Percentiles rank a stretch among this genome's conserved stretches.
phyloP scores from a whole-genome alignment of 176 grass and related monocot species.

The Aegilops tauschii region DNA sequence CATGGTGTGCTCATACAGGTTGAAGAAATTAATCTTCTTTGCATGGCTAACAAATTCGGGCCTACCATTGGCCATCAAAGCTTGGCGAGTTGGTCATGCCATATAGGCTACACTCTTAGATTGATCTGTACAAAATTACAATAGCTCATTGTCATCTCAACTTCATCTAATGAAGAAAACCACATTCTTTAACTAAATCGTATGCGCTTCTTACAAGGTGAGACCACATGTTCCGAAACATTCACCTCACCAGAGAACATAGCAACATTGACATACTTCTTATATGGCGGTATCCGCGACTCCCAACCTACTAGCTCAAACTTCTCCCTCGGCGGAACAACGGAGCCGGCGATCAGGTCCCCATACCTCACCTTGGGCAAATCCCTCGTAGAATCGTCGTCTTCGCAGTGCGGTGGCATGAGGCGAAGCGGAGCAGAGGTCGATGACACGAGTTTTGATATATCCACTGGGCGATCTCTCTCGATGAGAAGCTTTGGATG shows the following conservation, averaged over 20 bases:
- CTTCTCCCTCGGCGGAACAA: slow-evolving; percentile 3
- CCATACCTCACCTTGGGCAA: slow-evolving; percentile 29
- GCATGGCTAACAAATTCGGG: neutral
- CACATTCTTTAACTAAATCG: neutral
- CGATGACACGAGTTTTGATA: neutral
- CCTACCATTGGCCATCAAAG: neutral
- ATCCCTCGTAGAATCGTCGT: neutral
- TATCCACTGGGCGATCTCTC: neutral
- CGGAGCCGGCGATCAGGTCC: slow-evolving; percentile 17
- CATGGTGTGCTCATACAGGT: neutral
- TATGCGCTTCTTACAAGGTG: neutral
- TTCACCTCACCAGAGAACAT: neutral
- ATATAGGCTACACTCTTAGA: neutral
- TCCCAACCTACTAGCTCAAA: slow-evolving; percentile 33
- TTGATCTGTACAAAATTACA: neutral
- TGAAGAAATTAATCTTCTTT: neutral
- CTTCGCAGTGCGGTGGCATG: neutral
- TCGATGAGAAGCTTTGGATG: slow-evolving; percentile 31
- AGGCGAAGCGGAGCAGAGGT: neutral
- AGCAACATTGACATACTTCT: neutral
- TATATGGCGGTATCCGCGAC: slow-evolving; percentile 20
- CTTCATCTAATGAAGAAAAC: neutral
- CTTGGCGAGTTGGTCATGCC: neutral
- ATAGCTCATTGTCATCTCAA: neutral
- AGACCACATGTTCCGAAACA: neutral